Conservation (phyloP, 805 yeast species). For the Candida insectalens region DNA sequence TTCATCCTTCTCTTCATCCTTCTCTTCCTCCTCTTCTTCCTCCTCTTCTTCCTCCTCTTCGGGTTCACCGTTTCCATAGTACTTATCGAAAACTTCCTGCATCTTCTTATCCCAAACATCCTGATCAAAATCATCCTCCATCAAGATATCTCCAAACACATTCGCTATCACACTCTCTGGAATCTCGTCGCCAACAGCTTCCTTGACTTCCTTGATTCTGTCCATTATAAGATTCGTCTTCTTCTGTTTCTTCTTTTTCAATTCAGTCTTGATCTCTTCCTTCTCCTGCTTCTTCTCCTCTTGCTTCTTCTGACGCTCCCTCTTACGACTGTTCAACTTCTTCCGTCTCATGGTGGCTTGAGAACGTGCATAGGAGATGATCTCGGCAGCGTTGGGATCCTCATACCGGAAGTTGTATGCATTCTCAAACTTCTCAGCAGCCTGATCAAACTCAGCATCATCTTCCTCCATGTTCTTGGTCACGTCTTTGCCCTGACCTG, state of each 20-base stretch:
- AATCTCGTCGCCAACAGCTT: constrained; percentile 58
- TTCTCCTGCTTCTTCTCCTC: constrained; percentile 44
- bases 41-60: constrained; percentile 33
- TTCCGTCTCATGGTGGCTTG: constrained; percentile 88
- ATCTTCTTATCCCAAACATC: constrained; percentile 86
- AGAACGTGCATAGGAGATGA: constrained; percentile 88
- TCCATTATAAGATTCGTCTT: constrained; percentile 74
- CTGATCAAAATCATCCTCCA: constrained; percentile 83
- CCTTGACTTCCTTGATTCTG: constrained; percentile 52
- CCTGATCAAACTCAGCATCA: constrained; percentile 84
- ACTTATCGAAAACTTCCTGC: constrained; percentile 80
- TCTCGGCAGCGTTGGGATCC: constrained; percentile 83
- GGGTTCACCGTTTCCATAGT: constrained; percentile 48
- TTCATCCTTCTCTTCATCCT: constrained; percentile 32
- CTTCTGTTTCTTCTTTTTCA: constrained; percentile 62
- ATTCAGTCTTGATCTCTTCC: constrained; percentile 44
- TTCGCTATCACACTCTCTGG: constrained; percentile 48
- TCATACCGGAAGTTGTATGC: constrained; percentile 94
- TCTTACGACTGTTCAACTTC: constrained; percentile 63
- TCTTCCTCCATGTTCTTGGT: constrained; percentile 40
- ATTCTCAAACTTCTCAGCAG: constrained; percentile 82
- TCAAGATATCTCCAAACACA: constrained; percentile 65
- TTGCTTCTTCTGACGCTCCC: constrained; percentile 65
- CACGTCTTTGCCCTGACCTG: constrained; percentile 44
- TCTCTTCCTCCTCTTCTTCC: constrained; percentile 15